Percentiles rank a stretch among this genome's conserved stretches.
These are phyloP conservation scores for Aphanomyces cochlioides DNA, from an alignment of 352 stramenopile genomes.

Conservation along the genomic window DNA sequence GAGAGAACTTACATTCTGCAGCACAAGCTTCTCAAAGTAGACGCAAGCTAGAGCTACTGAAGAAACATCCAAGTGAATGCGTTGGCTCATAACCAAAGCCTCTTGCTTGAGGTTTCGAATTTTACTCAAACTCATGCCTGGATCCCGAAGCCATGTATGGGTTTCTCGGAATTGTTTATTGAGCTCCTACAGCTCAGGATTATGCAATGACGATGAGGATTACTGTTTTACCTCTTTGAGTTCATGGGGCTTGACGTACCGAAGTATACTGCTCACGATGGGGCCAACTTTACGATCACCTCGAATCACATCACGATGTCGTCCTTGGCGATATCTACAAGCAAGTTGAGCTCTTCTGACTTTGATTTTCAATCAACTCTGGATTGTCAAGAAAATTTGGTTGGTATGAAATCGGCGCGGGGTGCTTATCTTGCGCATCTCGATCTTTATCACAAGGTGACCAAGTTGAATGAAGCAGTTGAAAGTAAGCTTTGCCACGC, in stretches of 20 bases:
- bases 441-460: constrained; percentile 62
- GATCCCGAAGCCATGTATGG: constrained; percentile 85
- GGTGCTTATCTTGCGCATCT: constrained; percentile 73
- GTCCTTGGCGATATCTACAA: constrained; percentile 47
- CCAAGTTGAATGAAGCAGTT: constrained; percentile 75
- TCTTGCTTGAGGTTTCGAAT: constrained; percentile 93
- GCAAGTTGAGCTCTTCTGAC: not conserved
- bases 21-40: constrained; percentile 96
- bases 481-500: constrained; percentile 84
- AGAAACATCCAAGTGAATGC: constrained; percentile 87
- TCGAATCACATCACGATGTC: constrained; percentile 74
- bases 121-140: constrained; percentile 94
- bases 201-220: not conserved
- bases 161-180: constrained; percentile 97
- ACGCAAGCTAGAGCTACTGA: constrained; percentile 93
- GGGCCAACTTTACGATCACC: constrained; percentile 87
- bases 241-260: constrained; percentile 93
- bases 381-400: constrained; percentile 83
- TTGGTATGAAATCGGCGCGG: constrained; percentile 46
- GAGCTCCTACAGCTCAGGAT: constrained; percentile 53
- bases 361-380: constrained; percentile 41
- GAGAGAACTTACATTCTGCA: constrained; percentile 65
- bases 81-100: constrained; percentile 64
- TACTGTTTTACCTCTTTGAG: constrained; percentile 84
- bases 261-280: constrained; percentile 91